Conservation (phyloP, 2,329 filamentous ascomycete species). For the Nannizziopsis barbatae region DNA sequence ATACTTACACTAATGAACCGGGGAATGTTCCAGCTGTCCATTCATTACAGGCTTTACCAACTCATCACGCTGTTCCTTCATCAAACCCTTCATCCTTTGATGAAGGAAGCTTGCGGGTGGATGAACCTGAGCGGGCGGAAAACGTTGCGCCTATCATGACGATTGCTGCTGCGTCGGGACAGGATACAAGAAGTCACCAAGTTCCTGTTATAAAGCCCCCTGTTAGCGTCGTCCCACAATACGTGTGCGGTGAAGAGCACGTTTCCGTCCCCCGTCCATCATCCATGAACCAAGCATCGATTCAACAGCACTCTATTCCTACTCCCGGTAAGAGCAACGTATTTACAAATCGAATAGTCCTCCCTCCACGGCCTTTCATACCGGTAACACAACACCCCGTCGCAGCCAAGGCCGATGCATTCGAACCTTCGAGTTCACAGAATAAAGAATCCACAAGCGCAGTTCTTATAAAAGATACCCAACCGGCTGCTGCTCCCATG, state of each 20-base stretch:
- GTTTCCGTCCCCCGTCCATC: slow-evolving; percentile 20
- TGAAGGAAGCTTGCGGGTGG: neutral
- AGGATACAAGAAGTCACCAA: neutral
- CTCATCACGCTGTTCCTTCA: no score
- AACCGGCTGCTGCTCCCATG: slow-evolving; percentile 46
- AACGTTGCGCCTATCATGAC: no score
- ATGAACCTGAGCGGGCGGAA: no score
- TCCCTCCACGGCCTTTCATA: neutral
- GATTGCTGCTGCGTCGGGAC: no score
- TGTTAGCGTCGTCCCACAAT: slow-evolving; percentile 33
- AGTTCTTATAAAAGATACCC: slow-evolving; percentile 33
- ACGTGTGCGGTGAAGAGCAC: slow-evolving; percentile 37
- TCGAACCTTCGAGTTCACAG: slow-evolving; percentile 9
- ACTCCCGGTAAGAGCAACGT: neutral
- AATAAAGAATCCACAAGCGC: slow-evolving; percentile 21
- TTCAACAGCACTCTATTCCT: neutral
- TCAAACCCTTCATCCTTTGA: no score
- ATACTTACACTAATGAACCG: neutral
- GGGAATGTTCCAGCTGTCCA: no score
- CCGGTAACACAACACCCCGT: neutral
- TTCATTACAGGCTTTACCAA: no score
- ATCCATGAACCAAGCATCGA: slow-evolving; percentile 1
- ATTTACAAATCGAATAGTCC: neutral
- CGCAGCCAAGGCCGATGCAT: slow-evolving; percentile 9
- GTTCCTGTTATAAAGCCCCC: neutral